Evolutionary conservation across 257 asterid genomes (phyloP), one percentile per base, ranked within the genome.

Genomic region (Rehmannia glutinosa): DNA sequence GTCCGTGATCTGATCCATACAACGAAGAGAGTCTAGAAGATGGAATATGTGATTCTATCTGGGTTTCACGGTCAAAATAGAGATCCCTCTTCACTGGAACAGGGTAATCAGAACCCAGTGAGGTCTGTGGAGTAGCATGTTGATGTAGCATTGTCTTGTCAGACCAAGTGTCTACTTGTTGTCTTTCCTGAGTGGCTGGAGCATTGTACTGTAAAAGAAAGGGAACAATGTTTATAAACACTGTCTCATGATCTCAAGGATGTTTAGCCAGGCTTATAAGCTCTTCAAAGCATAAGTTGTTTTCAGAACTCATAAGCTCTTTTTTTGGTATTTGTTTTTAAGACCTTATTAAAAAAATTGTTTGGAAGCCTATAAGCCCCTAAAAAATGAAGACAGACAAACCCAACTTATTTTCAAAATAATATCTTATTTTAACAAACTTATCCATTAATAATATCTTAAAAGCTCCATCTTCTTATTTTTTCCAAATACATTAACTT

Each of bases 1-100:
- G 78, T 55, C 83, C 82, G 49, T 81, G 83, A 70, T 82, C 95
- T 71, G 83, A 69, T 64, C 84, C 87, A 81, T 79, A 83, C 42
- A 78, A 36, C 1, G 87, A n/a, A n/a, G n/a, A 80, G 62, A 75
- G 79, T 41, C 82, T 72, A 58, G 87, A 78, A 36, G 91, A 61
- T 8, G 75, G 64, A 13, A 61, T 23, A 52, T 76, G 83, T 27
- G 81, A 54, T 42, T 84, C 96, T 27, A 78, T 17, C 23, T 71
- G 77, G 73, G 69, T 80, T 75, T 78, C 93, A 11, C 65, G 85
- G 41, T 84, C 92, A 65, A 80, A 73, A 60, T 67, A 78, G 52
- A 72, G 67, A 53, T 87, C 95, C 77, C 88, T 79, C 70, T 77
- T 81, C 69, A 75, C 45, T 33, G 90, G 65, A 53, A 78, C 71